Base-by-base conservation (phyloP, 352 stramenopile genomes). In the Pythium volutum region DNA sequence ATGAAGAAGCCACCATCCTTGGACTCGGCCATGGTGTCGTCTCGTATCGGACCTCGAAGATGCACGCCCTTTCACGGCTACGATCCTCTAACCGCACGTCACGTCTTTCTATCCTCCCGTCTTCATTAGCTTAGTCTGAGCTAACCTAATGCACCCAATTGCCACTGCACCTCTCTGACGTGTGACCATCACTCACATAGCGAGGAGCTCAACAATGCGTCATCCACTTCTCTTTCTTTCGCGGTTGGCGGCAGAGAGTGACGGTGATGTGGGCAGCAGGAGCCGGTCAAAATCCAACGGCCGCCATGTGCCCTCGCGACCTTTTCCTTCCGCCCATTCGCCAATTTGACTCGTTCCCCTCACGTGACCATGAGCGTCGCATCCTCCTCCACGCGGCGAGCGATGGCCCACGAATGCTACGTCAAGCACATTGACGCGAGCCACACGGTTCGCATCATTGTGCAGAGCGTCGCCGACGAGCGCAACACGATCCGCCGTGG, bases 1-100 rank as follows among this genome's bases (percentile, higher is more conserved):
- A 59, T 62, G 29, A 68, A 68, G 53, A 68, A 68, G 15, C 63
- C 63, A 26, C 47, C 51, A 43, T 70, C 64, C 31, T 62, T 66
- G 33, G 64, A 50, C 45, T 70, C 64, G 42, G 52, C 29, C 57
- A 66, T 70, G 36, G 36, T 43, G 14, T 16, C n/a, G 36, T 16
- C 11, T 10, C n/a, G 0, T 10, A 43, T 20, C 5, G n/a, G 14
- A 43, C n/a, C 36, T 4, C 36, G 36, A 43, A 43, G 16, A 20
- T 39, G 22, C 23, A 54, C 47, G 61, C 27, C 61, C 53, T 59
- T 68, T 68, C 53, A 62, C 10, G 38, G 2, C 49, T n/a, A 2
- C 20, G 11, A 41, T 55, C 34, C 31, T 27, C 36, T 67, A 61
- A 18, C 15, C 2, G 12, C 42, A 67, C 59, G 52, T 67, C 51